Conservation (phyloP, 2,329 filamentous ascomycete species). For the Aspergillus novofumigatus region DNA sequence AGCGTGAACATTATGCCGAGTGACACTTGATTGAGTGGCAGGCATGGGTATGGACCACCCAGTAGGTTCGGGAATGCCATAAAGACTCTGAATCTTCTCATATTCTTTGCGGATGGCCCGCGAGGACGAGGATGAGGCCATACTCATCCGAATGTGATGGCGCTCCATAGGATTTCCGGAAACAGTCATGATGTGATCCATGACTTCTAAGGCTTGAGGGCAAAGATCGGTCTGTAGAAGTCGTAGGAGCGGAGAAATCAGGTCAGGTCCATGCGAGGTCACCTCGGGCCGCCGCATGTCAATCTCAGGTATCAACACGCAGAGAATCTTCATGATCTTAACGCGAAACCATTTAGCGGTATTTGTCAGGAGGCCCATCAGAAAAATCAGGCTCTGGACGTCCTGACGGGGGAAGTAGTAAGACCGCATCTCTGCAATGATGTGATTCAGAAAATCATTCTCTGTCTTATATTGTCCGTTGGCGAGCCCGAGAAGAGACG, state of each 20-base stretch:
- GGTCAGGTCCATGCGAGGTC: conserved; percentile 83
- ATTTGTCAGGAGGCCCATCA: conserved; percentile 89
- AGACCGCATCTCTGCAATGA: conserved; percentile 69
- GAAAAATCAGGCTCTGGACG: conserved; percentile 78
- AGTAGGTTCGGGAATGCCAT: conserved; percentile 91
- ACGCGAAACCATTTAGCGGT: conserved; percentile 83
- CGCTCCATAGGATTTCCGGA: conserved; percentile 88
- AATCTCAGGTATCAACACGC: conserved; percentile 78
- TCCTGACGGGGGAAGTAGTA: conserved; percentile 79
- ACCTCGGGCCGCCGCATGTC: conserved; percentile 92
- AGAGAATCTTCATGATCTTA: conserved; percentile 87
- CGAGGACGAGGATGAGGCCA: conserved; percentile 77
- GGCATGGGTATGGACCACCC: conserved; percentile 96
- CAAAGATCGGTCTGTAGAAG: conserved; percentile 91
- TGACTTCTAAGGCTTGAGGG: conserved; percentile 82
- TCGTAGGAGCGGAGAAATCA: conserved; percentile 87
- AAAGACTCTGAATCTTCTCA: conserved; percentile 86
- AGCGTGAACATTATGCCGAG: conserved; percentile 87
- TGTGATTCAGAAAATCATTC: conserved; percentile 71
- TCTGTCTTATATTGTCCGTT: conserved; percentile 62
- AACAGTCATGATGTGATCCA: conserved; percentile 95
- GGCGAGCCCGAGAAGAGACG: conserved; percentile 67
- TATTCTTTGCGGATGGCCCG: conserved; percentile 88
- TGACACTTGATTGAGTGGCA: conserved; percentile 80
- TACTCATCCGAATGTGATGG: conserved; percentile 95